phyloP scores from a whole-genome alignment of 116 monocot genomes.

The Zostera marina region DNA sequence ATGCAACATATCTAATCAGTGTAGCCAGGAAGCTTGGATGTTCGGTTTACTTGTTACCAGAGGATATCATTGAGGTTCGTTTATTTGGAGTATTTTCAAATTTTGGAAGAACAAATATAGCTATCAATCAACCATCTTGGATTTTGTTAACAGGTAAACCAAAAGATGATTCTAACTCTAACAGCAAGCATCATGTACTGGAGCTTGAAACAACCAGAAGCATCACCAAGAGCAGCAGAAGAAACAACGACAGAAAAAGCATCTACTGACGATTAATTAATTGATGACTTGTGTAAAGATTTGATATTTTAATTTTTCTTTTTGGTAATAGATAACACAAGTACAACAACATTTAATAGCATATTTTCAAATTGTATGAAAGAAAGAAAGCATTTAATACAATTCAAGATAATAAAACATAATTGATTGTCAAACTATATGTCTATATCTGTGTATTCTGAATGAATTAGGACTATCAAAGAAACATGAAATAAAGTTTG shows the following conservation, averaged over 20 bases:
- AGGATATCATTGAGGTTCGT: slow-evolving; percentile 93
- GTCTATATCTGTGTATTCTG: too few species aligned
- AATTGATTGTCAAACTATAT: too few species aligned
- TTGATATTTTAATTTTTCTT: neutral
- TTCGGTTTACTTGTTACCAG: slow-evolving; percentile 81
- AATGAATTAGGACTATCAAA: too few species aligned
- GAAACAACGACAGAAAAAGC: neutral
- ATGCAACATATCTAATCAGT: slow-evolving; percentile 91
- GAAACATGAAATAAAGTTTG: too few species aligned
- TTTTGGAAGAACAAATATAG: neutral
- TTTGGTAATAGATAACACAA: too few species aligned
- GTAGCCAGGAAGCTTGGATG: slow-evolving; percentile 90
- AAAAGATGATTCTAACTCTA: slow-evolving; percentile 82
- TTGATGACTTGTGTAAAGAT: too few species aligned
- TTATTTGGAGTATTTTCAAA: neutral
- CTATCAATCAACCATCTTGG: too few species aligned
- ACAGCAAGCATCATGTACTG: slow-evolving; percentile 94
- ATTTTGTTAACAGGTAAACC: slow-evolving; percentile 92
- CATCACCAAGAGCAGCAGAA: neutral
- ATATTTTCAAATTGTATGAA: too few species aligned
- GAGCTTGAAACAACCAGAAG: slow-evolving; percentile 36
- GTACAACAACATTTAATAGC: too few species aligned
- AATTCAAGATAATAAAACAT: too few species aligned
- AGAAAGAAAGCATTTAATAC: too few species aligned
- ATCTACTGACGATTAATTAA: neutral